Base-by-base conservation (phyloP, 768 basidiomycete species). In the Suillus subalutaceus region DNA sequence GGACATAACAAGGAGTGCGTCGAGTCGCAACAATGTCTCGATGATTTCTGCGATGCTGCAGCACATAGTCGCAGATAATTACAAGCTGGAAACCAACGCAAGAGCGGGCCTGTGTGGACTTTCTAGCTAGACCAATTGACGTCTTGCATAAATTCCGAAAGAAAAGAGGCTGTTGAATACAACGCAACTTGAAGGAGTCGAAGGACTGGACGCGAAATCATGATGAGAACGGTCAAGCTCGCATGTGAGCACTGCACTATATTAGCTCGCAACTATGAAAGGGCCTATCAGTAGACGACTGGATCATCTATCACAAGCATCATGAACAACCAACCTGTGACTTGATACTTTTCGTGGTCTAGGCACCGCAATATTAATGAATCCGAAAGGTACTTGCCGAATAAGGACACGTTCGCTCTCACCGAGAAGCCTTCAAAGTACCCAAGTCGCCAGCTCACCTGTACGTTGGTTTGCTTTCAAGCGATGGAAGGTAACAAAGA, bases 401-500 rank as follows among this genome's bases (percentile, higher is more conserved):
- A 60, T 60, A 32, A 43, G 41, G 59, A 60, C 59, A 43, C 59
- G 41, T 60, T 43, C 41, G 20, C 59, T 60, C 41, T 41, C 38
- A 59, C 38, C 32, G 53, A 35, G 55, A 30, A 59, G 26, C 41
- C 40, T 13, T 20, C 40, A 18, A 43, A 60, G 15, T 12, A 18
- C 59, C 23, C 18, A 60, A 43, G 26, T 43, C 18, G 10, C 37
- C 18, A 43, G 23, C 37, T 6, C 65, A 63, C 65, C 32, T 60
- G 52, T 63, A 65, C 37, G 50, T 68, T 38, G 62, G 62, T 66
- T 65, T 52, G 15, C 63, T 67, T 65, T 65, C 69, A 65, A 43
- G 64, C 43, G 62, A 92, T 93, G 91, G 91, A 92, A 77, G 89
- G 90, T 78, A 97, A 97, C 83, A 93, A 88, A 71, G 94, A 97